Conservation (phyloP, 2,329 filamentous ascomycete genomes). For the Aspergillus tanneri region DNA sequence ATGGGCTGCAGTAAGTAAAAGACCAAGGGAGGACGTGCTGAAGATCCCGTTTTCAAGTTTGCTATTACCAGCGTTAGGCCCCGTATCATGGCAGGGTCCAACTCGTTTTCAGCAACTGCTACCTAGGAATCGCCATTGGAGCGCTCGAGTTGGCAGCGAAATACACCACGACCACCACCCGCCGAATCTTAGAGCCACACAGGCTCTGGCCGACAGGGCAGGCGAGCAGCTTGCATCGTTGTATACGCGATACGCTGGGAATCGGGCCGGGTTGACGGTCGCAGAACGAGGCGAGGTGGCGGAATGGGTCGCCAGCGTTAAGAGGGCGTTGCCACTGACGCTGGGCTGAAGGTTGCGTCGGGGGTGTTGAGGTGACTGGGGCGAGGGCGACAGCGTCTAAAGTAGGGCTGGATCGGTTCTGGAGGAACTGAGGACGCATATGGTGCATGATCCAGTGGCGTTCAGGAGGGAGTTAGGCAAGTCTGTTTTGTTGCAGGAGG, state of each 20-base stretch:
- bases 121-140: constrained; percentile 62
- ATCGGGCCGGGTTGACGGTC: constrained; percentile 49
- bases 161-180: constrained; percentile 58
- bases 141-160: constrained; percentile 55
- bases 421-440: constrained; percentile 67
- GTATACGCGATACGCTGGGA: constrained; percentile 45
- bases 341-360: constrained; percentile 56
- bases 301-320: constrained; percentile 62
- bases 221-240: constrained; percentile 51
- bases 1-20: constrained; percentile 55
- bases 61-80: constrained; percentile 57
- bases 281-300: constrained; percentile 59
- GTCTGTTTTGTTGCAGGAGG: constrained; percentile 57
- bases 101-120: constrained; percentile 66
- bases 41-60: constrained; percentile 56
- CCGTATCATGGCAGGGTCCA: constrained; percentile 51
- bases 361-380: constrained; percentile 66
- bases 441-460: constrained; percentile 65
- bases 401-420: constrained; percentile 64
- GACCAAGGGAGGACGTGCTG: constrained; percentile 52
- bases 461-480: constrained; percentile 64
- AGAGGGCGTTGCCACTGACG: constrained; percentile 64
- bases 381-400: constrained; percentile 58
- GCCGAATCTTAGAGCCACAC: constrained; percentile 61
- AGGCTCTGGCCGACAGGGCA: constrained; percentile 58